Evolutionary conservation across 1,139 yeast genomes (phyloP), one percentile per base, ranked within the genome.

Genomic region (Zygosaccharomyces pseudobailii): DNA sequence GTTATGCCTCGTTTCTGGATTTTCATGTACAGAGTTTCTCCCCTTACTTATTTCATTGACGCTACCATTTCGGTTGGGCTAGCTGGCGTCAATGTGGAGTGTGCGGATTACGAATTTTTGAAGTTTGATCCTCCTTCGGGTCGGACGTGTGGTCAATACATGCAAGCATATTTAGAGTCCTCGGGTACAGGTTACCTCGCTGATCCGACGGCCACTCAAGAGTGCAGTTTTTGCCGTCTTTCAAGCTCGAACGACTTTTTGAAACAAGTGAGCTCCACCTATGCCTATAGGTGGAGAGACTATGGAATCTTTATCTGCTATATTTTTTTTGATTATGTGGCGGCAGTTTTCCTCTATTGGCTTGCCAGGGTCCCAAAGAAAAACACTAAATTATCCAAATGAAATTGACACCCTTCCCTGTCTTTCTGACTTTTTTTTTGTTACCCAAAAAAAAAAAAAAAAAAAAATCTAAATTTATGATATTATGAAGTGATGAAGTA

Each of bases 281-380:
- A 73, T 57, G 42, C 61, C n/a, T 69, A 74, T 52, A 74, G 79
- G 64, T 83, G 90, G 85, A 77, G 90, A 73, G 78, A 84, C 63
- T 73, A 73, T 53, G 92, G 92, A 63, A 74, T 82, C 47, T 76
- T 78, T 54, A 53, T 64, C 35, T 58, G 59, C 40, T 66, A 47
- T 49, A 65, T 66, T 56, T 67, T 67, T 33, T 71, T 85, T 64
- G 82, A 86, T 62, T 69, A 78, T 42, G 48, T 65, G 35, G 71
- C 71, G 23, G 76, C 84, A 8, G 61, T 83, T 25, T 64, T 75
- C 61, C 68, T 85, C 47, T 87, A 85, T 69, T 87, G 87, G 82
- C 66, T 84, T 43, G 79, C 80, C n/a, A 80, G 95, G 71, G 95
- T 86, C 49, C 95, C 95, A 52, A 69, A 69, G 60, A 63, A 59